Conservation (phyloP, 2,329 filamentous ascomycete species). For the Aureobasidium pullulans region DNA sequence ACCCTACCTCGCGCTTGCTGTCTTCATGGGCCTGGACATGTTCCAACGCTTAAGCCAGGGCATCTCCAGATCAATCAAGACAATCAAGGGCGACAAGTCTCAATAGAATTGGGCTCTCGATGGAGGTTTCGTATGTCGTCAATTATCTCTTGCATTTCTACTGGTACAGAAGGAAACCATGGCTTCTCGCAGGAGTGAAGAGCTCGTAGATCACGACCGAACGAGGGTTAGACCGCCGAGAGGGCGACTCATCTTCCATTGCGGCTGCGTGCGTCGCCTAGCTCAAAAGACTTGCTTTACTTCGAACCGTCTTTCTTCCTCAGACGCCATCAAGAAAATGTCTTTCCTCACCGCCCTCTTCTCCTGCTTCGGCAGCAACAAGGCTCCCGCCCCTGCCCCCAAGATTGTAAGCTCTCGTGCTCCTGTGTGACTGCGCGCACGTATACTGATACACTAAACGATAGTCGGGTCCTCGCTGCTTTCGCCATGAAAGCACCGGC, state of each 20-base stretch:
- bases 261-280: background rate
- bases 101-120: background rate
- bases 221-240: background rate
- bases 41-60: conserved; percentile 24
- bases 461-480: background rate
- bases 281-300: background rate
- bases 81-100: background rate
- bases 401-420: background rate
- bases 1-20: conserved; percentile 51
- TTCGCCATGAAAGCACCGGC: background rate
- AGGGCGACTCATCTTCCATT: background rate
- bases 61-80: background rate
- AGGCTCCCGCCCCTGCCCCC: background rate
- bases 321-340: background rate
- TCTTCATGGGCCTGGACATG: conserved; percentile 39
- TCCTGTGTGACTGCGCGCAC: background rate
- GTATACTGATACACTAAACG: background rate
- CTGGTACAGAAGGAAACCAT: background rate
- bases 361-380: conserved; percentile 1
- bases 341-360: background rate
- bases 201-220: background rate
- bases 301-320: background rate
- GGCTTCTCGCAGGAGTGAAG: background rate
- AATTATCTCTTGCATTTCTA: background rate
- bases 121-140: background rate